Conservation (phyloP, 106 monocot species). For the Allium cepa region DNA sequence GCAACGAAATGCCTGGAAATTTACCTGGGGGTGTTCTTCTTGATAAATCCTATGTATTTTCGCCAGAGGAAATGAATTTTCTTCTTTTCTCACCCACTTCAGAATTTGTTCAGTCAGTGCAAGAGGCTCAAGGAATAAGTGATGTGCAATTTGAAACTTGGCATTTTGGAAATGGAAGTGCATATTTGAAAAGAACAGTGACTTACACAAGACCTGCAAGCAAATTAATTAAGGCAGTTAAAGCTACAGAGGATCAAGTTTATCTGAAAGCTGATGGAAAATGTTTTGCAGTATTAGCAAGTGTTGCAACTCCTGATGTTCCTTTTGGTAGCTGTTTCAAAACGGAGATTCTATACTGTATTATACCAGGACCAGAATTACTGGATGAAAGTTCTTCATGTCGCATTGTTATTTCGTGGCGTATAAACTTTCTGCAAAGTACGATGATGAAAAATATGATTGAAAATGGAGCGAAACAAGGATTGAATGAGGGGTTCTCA, state of each 20-base stretch:
- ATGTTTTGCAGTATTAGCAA: slow-evolving; percentile 54
- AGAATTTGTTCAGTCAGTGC: slow-evolving; percentile 33
- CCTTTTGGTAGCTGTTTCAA: slow-evolving; percentile 71
- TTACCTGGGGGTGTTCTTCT: slow-evolving; percentile 70
- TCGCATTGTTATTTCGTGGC: slow-evolving; percentile 58
- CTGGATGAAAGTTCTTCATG: slow-evolving; percentile 46
- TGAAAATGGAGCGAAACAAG: slow-evolving; percentile 82
- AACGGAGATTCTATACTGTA: slow-evolving; percentile 62
- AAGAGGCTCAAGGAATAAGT: slow-evolving; percentile 61
- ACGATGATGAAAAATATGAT: slow-evolving; percentile 96
- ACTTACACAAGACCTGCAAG: slow-evolving; percentile 71
- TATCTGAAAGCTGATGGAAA: slow-evolving; percentile 79
- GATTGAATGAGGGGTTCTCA: slow-evolving; percentile 45
- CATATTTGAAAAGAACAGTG: slow-evolving; percentile 42
- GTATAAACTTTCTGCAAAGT: slow-evolving; percentile 74
- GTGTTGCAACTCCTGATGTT: slow-evolving; percentile 83
- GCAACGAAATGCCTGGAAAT: slow-evolving; percentile 51
- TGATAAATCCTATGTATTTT: slow-evolving; percentile 54
- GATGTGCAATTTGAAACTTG: slow-evolving; percentile 40
- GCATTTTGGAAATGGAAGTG: slow-evolving; percentile 31
- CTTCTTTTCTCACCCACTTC: slow-evolving; percentile 68
- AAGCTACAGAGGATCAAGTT: slow-evolving; percentile 71
- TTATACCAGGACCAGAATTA: slow-evolving; percentile 55
- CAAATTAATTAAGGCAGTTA: slow-evolving; percentile 71
- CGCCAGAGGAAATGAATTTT: slow-evolving; percentile 47